Conservation (phyloP, 2,329 filamentous ascomycete genomes). For the Parastagonospora avenae region DNA sequence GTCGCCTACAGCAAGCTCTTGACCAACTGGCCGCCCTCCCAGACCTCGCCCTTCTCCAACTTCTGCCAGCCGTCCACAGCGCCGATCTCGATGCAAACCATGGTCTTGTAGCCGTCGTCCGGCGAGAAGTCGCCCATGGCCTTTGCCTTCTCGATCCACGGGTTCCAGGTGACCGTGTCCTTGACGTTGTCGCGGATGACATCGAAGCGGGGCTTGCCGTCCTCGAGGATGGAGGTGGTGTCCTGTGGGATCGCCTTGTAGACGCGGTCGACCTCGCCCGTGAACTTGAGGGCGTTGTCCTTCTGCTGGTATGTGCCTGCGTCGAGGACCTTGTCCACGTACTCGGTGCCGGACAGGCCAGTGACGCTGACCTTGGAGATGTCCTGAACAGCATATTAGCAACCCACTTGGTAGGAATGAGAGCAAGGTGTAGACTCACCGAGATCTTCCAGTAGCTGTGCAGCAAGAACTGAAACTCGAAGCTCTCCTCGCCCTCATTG, state of each 20-base stretch:
- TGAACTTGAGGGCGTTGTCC: constrained; percentile 68
- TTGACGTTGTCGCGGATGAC: constrained; percentile 82
- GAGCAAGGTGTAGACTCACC: constrained; percentile 56
- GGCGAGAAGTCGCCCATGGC: constrained; percentile 86
- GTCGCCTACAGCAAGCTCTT: constrained; percentile 46
- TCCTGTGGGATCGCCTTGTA: constrained; percentile 71
- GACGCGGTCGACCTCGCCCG: constrained; percentile 83
- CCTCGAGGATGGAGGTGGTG: constrained; percentile 68
- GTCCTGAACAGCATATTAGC: constrained; percentile 61
- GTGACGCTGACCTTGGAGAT: constrained; percentile 74
- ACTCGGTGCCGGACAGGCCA: constrained; percentile 77
- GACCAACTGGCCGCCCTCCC: constrained; percentile 67
- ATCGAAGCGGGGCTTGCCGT: constrained; percentile 68
- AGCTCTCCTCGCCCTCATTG: constrained; percentile 81
- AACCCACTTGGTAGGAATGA: background rate
- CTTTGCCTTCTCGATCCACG: constrained; percentile 84
- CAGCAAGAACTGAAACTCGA: constrained; percentile 89
- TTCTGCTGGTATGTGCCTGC: constrained; percentile 68
- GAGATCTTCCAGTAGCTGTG: constrained; percentile 87
- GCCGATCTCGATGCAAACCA: constrained; percentile 94
- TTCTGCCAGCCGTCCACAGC: constrained; percentile 81
- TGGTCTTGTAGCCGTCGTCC: constrained; percentile 86
- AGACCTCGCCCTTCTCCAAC: constrained; percentile 77
- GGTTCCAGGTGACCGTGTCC: constrained; percentile 96
- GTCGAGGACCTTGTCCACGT: constrained; percentile 81